These are phyloP conservation scores for Bruguiera hainesii DNA, from an alignment of 441 rosid genomes.

Conservation along the genomic window DNA sequence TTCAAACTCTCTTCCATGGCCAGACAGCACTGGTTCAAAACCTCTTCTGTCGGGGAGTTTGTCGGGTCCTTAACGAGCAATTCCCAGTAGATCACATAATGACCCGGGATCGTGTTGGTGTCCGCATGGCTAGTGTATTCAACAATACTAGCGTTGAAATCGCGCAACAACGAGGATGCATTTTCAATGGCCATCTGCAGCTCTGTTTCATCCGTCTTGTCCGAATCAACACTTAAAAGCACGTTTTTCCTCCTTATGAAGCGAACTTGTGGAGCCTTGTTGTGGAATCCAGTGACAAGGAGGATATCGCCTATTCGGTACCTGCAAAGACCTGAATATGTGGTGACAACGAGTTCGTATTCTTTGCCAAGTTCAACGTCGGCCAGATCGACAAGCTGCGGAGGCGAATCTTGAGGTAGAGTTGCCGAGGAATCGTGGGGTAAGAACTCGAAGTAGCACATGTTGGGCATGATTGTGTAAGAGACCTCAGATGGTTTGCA, in stretches of 20 bases:
- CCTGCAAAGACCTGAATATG: slow-evolving; percentile 76
- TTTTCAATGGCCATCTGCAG: slow-evolving; percentile 69
- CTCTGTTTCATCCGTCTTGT: slow-evolving; percentile 93
- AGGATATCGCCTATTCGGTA: slow-evolving; percentile 95
- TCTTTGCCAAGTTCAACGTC: slow-evolving; percentile 81
- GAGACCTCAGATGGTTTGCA: slow-evolving; percentile 75
- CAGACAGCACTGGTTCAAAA: slow-evolving; percentile 56
- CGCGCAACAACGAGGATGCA: slow-evolving; percentile 43
- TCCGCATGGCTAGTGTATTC: slow-evolving; percentile 94
- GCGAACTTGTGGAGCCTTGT: slow-evolving; percentile 80
- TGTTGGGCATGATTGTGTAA: slow-evolving; percentile 90
- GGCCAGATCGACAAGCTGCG: slow-evolving; percentile 53
- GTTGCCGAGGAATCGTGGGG: slow-evolving; percentile 44
- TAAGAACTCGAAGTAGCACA: slow-evolving; percentile 89
- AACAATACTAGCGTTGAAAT: slow-evolving; percentile 64
- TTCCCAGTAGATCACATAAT: slow-evolving; percentile 94
- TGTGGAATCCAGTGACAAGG: slow-evolving; percentile 81
- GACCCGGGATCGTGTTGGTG: slow-evolving; percentile 79
- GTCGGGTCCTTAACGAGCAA: slow-evolving; percentile 44
- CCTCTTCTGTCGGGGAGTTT: slow-evolving; percentile 42
- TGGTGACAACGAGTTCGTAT: slow-evolving; percentile 82
- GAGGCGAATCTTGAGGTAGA: slow-evolving; percentile 33
- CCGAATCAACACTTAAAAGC: slow-evolving; percentile 76
- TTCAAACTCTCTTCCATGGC: slow-evolving; percentile 86
- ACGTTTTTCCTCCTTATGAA: slow-evolving; percentile 85